phyloP scores from a whole-genome alignment of 345 rosid genomes.

The Murraya koenigii region DNA sequence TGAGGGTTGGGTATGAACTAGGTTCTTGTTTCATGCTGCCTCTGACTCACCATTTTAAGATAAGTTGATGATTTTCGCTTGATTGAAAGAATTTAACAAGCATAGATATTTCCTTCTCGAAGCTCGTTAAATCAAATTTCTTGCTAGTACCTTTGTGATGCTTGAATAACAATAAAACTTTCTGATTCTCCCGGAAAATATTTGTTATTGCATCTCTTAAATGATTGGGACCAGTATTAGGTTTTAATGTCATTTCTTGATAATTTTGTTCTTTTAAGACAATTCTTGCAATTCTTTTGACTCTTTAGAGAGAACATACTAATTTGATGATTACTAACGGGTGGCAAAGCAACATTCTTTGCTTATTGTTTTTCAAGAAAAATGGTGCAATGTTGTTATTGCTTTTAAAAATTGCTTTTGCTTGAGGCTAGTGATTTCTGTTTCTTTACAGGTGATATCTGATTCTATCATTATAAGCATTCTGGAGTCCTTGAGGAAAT shows the following conservation, averaged over 20 bases:
- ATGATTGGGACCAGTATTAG: not conserved
- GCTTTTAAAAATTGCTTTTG: not conserved
- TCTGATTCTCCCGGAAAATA: not conserved
- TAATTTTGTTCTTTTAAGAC: not conserved
- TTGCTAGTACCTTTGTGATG: not conserved
- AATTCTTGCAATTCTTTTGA: not conserved
- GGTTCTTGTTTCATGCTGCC: not conserved
- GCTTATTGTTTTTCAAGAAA: not conserved
- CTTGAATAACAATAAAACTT: not conserved
- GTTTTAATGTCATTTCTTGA: not conserved
- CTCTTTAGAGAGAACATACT: not conserved
- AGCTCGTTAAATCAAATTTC: not conserved
- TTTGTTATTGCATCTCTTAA: not conserved
- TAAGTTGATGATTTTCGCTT: not conserved
- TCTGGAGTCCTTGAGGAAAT: slow-evolving; percentile 38
- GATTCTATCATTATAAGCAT: slow-evolving; percentile 47
- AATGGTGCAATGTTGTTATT: not conserved
- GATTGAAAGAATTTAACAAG: not conserved
- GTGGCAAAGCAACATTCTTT: too few relatives aligned
- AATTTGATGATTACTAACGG: not conserved
- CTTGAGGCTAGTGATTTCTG: not conserved
- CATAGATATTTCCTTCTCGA: not conserved
- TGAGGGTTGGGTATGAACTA: not conserved
- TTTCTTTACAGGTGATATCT: slow-evolving; percentile 52
- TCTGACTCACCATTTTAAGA: not conserved